Percentiles rank a stretch among this genome's conserved stretches.
These are phyloP conservation scores for Trypanosoma brucei DNA, from an alignment of 208 protist genomes.

Conservation along the genomic window DNA sequence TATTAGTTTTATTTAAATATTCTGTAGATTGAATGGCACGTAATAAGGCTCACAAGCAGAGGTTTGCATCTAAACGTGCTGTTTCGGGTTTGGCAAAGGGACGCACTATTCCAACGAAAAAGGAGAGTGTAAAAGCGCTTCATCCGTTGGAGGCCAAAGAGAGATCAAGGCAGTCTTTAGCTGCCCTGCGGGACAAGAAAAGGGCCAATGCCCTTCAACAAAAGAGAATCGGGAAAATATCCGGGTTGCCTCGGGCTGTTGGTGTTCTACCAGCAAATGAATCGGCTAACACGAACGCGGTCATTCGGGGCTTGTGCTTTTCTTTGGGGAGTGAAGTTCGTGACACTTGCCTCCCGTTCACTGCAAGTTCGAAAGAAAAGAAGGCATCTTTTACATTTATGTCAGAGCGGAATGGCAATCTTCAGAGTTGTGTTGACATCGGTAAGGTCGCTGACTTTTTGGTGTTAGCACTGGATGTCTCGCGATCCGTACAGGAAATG, in stretches of 20 bases:
- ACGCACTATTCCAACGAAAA: slow-evolving; percentile 33
- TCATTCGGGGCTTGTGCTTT: slow-evolving; percentile 54
- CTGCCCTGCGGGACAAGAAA: slow-evolving; percentile 46
- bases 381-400: slow-evolving; percentile 76
- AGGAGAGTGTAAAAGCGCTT: slow-evolving; percentile 37
- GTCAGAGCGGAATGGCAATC: slow-evolving; percentile 72
- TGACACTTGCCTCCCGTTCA: slow-evolving; percentile 42
- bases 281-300: slow-evolving; percentile 69
- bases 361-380: slow-evolving; percentile 52
- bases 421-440: slow-evolving; percentile 79
- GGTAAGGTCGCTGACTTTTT: slow-evolving; percentile 82
- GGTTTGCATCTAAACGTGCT: slow-evolving; percentile 35
- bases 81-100: slow-evolving; percentile 60
- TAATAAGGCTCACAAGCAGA: slow-evolving; percentile 55
- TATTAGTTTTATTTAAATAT: neutral
- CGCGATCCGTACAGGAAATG: slow-evolving; percentile 75
- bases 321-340: slow-evolving; percentile 35
- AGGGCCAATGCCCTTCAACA: slow-evolving; percentile 37
- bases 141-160: slow-evolving; percentile 46
- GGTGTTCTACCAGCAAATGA: slow-evolving; percentile 83
- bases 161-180: slow-evolving; percentile 37
- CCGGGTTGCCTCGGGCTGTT: slow-evolving; percentile 58
- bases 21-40: slow-evolving; percentile 38
- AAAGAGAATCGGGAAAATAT: slow-evolving; percentile 42
- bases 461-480: slow-evolving; percentile 71